Evolutionary conservation across 192 early-diverging fungal species (phyloP), one percentile per base, ranked within the genome.

Genomic region (Coemansia sp.): DNA sequence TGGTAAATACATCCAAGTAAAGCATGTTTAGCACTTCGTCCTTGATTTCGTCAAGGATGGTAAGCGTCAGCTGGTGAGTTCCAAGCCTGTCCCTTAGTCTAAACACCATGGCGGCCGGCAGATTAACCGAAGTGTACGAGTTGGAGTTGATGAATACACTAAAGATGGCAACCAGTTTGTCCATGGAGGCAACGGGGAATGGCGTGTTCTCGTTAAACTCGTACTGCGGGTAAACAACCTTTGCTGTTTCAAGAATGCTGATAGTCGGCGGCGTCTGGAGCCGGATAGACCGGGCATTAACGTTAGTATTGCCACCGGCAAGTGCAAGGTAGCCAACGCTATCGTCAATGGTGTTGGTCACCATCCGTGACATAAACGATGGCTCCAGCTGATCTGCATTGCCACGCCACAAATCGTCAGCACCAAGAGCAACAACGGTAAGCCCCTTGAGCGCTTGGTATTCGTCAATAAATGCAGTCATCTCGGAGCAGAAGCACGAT

Each of bases 21-120:
- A 78, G 75, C 75, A 72, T 78, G 41, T 68, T 68, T 27, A 78
- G 61, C 15, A 78, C 62, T 14, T 78, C 75, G 2, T 78, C 75
- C 38, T 65, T 70, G 67, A 70, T 67, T 23, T 77, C 73, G 53
- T 76, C 73, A 15, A 76, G 62, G n/a, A 76, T 69, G n/a, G 62
- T 71, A 9, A 78, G 46, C 34, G 74, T 67, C 7, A 78, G 41
- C 33, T 71, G 57, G 53, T 61, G 63, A 19, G 41, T 48, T 46
- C 56, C 57, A 1, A 78, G 68, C 18, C 60, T 54, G 19, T 78
- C 74, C 14, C 69, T 65, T 18, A 78, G 51, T 12, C 68, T 64
- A 42, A 66, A 37, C 15, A 67, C 61, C 74, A 78, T 67, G 8
- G 59, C 56, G 41, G 68, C 50, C 0, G 74, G 69, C 53, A 78